A percentile compares a stretch with the other conserved stretches of the same genome.
Evolutionary conservation across 768 basidiomycete genomes (phyloP).

Genomic region (Neoboletus brunneissimus): DNA sequence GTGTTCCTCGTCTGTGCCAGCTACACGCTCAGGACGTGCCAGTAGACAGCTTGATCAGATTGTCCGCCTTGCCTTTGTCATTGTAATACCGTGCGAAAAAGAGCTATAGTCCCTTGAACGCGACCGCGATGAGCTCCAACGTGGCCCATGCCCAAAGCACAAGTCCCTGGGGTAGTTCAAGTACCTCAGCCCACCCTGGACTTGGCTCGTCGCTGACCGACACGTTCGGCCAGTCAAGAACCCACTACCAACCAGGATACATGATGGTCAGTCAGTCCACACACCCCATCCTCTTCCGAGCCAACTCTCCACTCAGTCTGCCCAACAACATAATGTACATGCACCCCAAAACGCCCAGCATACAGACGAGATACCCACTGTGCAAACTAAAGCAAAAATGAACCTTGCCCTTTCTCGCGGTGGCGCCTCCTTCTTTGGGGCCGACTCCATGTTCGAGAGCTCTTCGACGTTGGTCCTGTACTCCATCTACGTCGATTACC

Average conservation of each 20-base stretch:
- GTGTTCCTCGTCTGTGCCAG: background rate
- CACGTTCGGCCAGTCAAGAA: constrained; percentile 65
- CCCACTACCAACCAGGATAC: constrained; percentile 80
- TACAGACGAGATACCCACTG: constrained; percentile 68
- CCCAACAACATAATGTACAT: constrained; percentile 58
- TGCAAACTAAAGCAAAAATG: constrained; percentile 79
- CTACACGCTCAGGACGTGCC: background rate
- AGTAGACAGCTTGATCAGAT: background rate
- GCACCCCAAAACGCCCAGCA: constrained; percentile 57
- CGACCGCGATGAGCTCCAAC: constrained; percentile 21
- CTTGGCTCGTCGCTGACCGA: constrained; percentile 59
- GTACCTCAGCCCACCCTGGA: constrained; percentile 38
- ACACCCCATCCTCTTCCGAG: background rate
- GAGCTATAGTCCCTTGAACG: background rate
- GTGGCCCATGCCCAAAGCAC: constrained; percentile 43
- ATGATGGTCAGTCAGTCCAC: constrained; percentile 56
- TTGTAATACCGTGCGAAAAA: constrained; percentile 9
- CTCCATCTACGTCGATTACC: background rate
- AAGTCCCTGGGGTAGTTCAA: constrained; percentile 51
- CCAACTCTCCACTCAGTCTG: constrained; percentile 41
- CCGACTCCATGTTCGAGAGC: constrained; percentile 84
- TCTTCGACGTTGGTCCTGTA: constrained; percentile 32
- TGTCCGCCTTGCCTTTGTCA: background rate
- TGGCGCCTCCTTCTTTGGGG: constrained; percentile 69
- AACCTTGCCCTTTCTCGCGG: constrained; percentile 65